Evolutionary conservation across 768 basidiomycete species (phyloP).

Genomic region (Naganishia antarctica): DNA sequence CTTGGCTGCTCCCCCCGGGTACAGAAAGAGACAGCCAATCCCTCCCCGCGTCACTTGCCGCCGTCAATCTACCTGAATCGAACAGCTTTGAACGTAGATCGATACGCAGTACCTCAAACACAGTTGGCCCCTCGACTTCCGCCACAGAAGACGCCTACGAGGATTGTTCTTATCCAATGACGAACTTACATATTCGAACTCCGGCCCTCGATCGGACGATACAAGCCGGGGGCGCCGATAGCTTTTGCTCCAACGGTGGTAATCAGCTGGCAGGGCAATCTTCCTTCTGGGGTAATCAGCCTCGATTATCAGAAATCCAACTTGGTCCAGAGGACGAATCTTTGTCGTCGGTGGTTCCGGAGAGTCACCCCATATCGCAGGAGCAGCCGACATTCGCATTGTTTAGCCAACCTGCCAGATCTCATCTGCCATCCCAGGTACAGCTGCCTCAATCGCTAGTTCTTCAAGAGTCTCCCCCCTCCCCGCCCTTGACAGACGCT

Average conservation of each 20-base stretch:
- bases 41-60: neutral
- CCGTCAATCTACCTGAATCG: conserved; percentile 26
- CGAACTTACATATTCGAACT: conserved; percentile 39
- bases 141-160: conserved; percentile 31
- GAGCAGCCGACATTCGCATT: neutral
- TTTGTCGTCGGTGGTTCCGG: neutral
- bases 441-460: neutral
- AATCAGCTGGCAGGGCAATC: conserved; percentile 22
- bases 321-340: conserved; percentile 4
- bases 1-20: conserved; percentile 59
- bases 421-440: neutral
- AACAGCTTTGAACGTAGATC: conserved; percentile 19
- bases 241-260: conserved; percentile 8
- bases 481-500: conserved; percentile 6
- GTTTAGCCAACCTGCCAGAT: neutral
- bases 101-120: neutral
- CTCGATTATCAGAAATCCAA: neutral
- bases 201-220: conserved; percentile 7
- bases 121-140: neutral
- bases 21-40: conserved; percentile 29
- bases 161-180: conserved; percentile 44
- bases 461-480: conserved; percentile 10
- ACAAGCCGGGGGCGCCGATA: conserved; percentile 3
- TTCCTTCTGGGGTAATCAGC: conserved; percentile 22
- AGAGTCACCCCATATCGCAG: conserved; percentile 2